These are phyloP conservation scores for Entoloma clypeatum DNA, from an alignment of 1,284 basidiomycete species.

Conservation along the genomic window DNA sequence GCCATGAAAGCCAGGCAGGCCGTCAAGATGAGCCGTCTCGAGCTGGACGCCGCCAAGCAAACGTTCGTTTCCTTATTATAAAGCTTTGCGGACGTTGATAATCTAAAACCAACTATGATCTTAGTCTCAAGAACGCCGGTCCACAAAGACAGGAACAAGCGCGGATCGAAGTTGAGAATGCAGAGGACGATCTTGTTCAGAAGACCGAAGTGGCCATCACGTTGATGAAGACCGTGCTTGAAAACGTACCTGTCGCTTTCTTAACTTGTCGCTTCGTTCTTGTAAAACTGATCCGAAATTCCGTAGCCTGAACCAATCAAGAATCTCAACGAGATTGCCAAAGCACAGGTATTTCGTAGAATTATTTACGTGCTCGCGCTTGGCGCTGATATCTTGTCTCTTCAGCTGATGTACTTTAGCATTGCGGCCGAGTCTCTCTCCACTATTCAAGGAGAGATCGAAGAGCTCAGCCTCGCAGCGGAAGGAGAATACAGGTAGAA, in stretches of 20 bases:
- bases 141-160: constrained; percentile 85
- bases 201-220: constrained; percentile 98
- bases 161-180: constrained; percentile 87
- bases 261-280: not conserved
- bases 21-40: constrained; percentile 79
- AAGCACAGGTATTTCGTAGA: constrained; percentile 60
- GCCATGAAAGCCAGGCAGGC: constrained; percentile 89
- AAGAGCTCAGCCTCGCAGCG: constrained; percentile 84
- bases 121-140: constrained; percentile 73
- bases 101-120: no score
- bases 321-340: constrained; percentile 88
- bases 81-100: no score
- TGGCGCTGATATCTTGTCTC: not conserved
- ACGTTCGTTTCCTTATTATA: constrained; percentile 31
- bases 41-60: constrained; percentile 69
- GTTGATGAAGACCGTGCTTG: constrained; percentile 96
- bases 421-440: constrained; percentile 83
- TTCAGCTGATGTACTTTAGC: constrained; percentile 78
- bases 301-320: constrained; percentile 89
- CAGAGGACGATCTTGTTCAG: constrained; percentile 93
- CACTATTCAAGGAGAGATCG: constrained; percentile 83
- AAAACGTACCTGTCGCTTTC: constrained; percentile 72
- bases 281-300: not conserved
- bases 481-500: constrained; percentile 86
- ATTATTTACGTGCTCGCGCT: not conserved